phyloP scores from a whole-genome alignment of 345 rosid species.

The Theobroma cacao region DNA sequence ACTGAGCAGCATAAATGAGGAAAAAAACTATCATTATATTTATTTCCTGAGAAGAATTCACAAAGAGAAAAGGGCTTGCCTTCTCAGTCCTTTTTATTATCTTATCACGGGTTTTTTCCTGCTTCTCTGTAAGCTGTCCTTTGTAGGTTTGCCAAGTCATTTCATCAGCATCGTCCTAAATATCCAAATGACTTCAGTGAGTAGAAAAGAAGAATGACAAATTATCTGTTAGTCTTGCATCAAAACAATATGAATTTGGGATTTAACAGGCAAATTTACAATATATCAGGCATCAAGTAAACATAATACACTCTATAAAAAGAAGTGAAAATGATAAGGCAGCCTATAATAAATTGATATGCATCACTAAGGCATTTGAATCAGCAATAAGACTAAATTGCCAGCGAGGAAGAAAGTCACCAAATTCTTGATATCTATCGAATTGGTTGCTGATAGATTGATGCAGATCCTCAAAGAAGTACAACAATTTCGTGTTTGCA shows the following conservation, averaged over 20 bases:
- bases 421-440: background rate
- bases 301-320: background rate
- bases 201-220: slow-evolving; percentile 1
- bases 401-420: background rate
- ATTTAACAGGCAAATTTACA: background rate
- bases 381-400: background rate
- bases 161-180: slow-evolving; percentile 82
- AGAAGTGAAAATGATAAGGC: background rate
- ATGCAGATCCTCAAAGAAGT: background rate
- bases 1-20: background rate
- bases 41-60: slow-evolving; percentile 14
- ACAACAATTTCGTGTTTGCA: background rate
- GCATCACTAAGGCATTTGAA: background rate
- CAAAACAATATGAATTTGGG: background rate
- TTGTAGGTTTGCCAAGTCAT: slow-evolving; percentile 93
- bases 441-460: background rate
- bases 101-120: slow-evolving; percentile 90
- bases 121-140: slow-evolving; percentile 94
- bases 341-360: background rate
- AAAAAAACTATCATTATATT: background rate
- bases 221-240: background rate
- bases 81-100: slow-evolving; percentile 42
- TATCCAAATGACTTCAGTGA: slow-evolving; percentile 12
- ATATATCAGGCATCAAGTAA: background rate
- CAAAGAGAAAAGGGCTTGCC: slow-evolving; percentile 8